Evolutionary conservation across 805 yeast genomes (phyloP).

Genomic region (Priceomyces fermenticarens): DNA sequence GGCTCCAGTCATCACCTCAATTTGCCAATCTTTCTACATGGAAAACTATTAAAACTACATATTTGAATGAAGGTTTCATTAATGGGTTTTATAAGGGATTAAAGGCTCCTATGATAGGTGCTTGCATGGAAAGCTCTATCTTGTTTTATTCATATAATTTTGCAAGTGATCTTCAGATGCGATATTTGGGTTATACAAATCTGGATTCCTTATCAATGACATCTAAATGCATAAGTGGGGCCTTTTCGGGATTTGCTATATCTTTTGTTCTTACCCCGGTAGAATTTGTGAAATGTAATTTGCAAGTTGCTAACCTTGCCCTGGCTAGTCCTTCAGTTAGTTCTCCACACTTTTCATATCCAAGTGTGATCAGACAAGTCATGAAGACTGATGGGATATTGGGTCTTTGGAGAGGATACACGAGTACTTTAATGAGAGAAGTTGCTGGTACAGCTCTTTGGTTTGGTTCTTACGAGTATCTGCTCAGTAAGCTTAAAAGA

Average conservation of each 20-base stretch:
- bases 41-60: conserved; percentile 64
- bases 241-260: conserved; percentile 76
- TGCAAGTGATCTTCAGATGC: conserved; percentile 34
- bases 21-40: conserved; percentile 55
- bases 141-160: conserved; percentile 64
- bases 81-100: conserved; percentile 79
- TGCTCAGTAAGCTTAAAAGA: conserved; percentile 34
- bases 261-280: conserved; percentile 86
- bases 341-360: conserved; percentile 17
- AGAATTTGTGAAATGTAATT: conserved; percentile 83
- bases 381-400: conserved; percentile 51
- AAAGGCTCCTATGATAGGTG: conserved; percentile 80
- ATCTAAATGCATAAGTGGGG: conserved; percentile 66
- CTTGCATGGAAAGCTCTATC: conserved; percentile 84
- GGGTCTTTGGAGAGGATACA: conserved; percentile 88
- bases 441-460: conserved; percentile 89
- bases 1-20: conserved; percentile 62
- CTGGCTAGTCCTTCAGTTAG: conserved; percentile 27
- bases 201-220: conserved; percentile 34
- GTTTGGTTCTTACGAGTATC: conserved; percentile 84
- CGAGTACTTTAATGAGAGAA: conserved; percentile 78
- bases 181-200: conserved; percentile 9
- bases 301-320: conserved; percentile 60
- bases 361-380: conserved; percentile 32
- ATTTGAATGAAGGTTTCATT: conserved; percentile 62